Percentiles rank a stretch among this genome's conserved stretches.
phyloP scores from a whole-genome alignment of 306 rosid genomes.

The Malus domestica region ASM211411v1 NC_041803.1:5197001-5197500 shows the following conservation, averaged over 20 bases:
- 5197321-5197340: slow-evolving; percentile 52
- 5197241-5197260: background rate
- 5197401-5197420: slow-evolving; percentile 76
- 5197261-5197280: background rate
- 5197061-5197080: background rate
- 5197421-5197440: slow-evolving; percentile 64
- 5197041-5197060: background rate
- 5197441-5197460: slow-evolving; percentile 56
- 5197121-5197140: slow-evolving; percentile 27
- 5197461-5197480: slow-evolving; percentile 17
- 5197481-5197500: background rate
- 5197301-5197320: slow-evolving; percentile 50
- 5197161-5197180: slow-evolving; percentile 12
- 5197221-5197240: slow-evolving; percentile 2
- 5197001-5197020: background rate
- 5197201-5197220: background rate
- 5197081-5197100: slow-evolving; percentile 9
- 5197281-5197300: background rate
- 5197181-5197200: background rate
- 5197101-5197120: slow-evolving; percentile 46
- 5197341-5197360: slow-evolving; percentile 51
- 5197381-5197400: slow-evolving; percentile 67
- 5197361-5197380: slow-evolving; percentile 46
- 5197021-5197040: background rate
- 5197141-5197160: background rate